Base-by-base conservation (phyloP, 2,329 filamentous ascomycete species). In the Paecilomyces sp. region DNA sequence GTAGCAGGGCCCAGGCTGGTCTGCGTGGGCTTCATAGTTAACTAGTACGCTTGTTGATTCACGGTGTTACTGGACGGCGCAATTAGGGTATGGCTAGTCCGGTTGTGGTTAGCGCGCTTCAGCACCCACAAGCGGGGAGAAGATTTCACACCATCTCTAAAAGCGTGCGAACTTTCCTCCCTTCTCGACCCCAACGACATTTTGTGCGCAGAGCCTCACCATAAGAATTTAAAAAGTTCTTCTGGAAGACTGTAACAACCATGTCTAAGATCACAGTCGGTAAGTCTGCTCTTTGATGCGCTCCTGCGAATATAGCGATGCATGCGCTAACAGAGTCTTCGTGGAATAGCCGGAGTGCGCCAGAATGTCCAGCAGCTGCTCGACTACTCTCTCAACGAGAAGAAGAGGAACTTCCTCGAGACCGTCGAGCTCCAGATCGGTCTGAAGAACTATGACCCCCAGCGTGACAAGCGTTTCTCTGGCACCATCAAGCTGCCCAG, bases 391-490 rank as follows among this genome's bases (percentile, higher is more conserved):
- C 85, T 85, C 74, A 87, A 96, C 81, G 91, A 90, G 80, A 96
- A 96, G 89, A 96, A 96, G 90, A 85, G 92, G 74, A 96, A 96
- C 87, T 97, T 96, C 85, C 85, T 95, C 79, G 91, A 94, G 85
- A 93, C 90, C 77, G 91, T 96, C 68, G 79, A 81, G 71, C 76
- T 90, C 71, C 86, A 91, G 81, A 94, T 95, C 85, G 91, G 91
- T 80, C 88, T 96, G 79, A 95, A 96, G 90, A 96, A 96, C 89
- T 96, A 96, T 85, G 90, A 99, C 80, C 93, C 94, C 77, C 86
- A 97, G 89, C 93, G 94, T 91, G 94, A 99, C 85, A 99, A 99
- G 93, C 93, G 93, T 96, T 99, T 99, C 93, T 96, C 91, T 61
- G 94, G 94, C 81, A 97, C 94, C 80, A 90, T 99, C 85, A 92